Evolutionary conservation across 768 basidiomycete species (phyloP).

Genomic region (Lactarius deliciosus): DNA sequence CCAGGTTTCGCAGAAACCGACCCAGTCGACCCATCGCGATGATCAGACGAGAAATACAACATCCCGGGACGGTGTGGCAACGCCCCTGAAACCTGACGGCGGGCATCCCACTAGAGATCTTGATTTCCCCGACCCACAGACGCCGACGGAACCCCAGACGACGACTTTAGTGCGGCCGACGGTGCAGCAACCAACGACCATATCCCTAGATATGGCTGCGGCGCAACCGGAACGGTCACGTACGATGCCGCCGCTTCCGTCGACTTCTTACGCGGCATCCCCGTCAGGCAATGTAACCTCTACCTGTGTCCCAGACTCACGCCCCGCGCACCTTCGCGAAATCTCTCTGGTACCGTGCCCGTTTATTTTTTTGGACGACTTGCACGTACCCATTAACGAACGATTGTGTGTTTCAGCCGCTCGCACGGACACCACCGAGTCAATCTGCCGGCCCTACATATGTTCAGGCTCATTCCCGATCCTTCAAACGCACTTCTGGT

Average conservation of each 20-base stretch:
- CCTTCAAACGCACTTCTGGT: neutral
- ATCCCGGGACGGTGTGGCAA: neutral
- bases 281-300: neutral
- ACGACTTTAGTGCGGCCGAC: neutral
- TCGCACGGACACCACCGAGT: neutral
- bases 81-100: neutral
- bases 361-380: neutral
- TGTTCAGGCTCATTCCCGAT: neutral
- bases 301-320: neutral
- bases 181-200: neutral
- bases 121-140: neutral
- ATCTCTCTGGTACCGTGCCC: constrained; percentile 4
- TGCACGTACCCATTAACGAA: neutral
- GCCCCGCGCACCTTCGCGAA: neutral
- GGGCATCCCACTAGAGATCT: neutral
- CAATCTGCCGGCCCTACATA: neutral
- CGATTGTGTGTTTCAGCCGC: constrained; percentile 1
- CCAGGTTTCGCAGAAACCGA: neutral
- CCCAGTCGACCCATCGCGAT: neutral
- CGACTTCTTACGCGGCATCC: neutral
- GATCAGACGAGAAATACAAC: neutral
- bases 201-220: neutral
- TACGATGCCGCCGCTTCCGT: neutral
- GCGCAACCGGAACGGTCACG: neutral
- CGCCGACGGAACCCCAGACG: neutral